Evolutionary conservation across 352 stramenopile species (phyloP), one percentile per base, ranked within the genome.

Genomic region (Phytophthora constricta): DNA sequence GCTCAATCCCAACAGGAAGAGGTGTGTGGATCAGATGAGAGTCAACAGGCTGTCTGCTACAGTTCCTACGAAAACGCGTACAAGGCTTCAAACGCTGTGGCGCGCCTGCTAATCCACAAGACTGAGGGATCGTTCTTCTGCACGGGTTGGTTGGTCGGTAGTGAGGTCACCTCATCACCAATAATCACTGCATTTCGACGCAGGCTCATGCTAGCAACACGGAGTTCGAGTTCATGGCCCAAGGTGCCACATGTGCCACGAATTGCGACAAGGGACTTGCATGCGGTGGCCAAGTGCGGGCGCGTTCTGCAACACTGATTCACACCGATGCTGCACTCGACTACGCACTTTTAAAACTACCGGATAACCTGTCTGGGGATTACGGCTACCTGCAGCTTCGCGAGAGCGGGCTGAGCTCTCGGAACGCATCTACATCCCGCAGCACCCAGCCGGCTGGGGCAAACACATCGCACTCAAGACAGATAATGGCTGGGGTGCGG

Each of bases 151-250:
- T 56, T 93, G 10, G n/a, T 92, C 2, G 87, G 87, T 28, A 84
- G 68, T 37, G 82, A 92, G 85, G 84, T 28, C 85, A 95, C 65
- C 33, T 92, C 37, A 67, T 95, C 39, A 93, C 87, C 3, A 95
- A 95, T 73, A 58, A 92, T 51, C 87, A 93, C 65, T 95, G 85
- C 72, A 92, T 93, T 60, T 72, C 62, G 3, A 64, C 68, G 25
- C 62, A 74, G 27, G 54, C 46, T n/a, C 62, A 91, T 26, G 87
- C 83, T 11, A 70, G 33, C 20, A 77, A 81, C 47, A 90, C 79
- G 2, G 65, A 92, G 48, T 86, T 87, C 46, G 85, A 95, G 55
- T 91, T 95, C 53, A 69, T 65, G 19, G 87, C 85, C 1, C 70
- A 88, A 23, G 73, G 81, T 16, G 33, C 46, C 2, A 70, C 27